Conservation (phyloP, 208 protist genomes). For the Plasmodiophora brassicae region DNA sequence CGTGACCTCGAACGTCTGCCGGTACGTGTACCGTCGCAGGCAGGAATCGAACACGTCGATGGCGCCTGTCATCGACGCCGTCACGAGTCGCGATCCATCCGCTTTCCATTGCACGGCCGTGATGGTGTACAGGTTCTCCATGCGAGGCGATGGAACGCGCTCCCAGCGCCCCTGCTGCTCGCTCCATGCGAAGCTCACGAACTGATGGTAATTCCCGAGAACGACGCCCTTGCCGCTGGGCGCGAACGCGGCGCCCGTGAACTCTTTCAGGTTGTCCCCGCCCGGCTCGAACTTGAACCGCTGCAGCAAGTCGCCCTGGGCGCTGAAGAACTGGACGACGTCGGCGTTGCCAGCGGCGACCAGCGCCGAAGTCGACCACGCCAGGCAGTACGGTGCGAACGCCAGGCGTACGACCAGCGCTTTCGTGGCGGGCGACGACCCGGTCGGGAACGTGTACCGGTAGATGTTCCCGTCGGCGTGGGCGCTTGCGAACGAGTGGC, state of each 20-base stretch:
- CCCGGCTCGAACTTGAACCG: constrained; percentile 72
- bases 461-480: constrained; percentile 78
- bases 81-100: constrained; percentile 84
- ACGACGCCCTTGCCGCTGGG: constrained; percentile 83
- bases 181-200: constrained; percentile 85
- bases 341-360: constrained; percentile 72
- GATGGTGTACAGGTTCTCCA: constrained; percentile 83
- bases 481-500: constrained; percentile 75
- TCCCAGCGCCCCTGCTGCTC: constrained; percentile 80
- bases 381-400: not conserved
- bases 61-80: constrained; percentile 78
- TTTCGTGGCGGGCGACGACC: not conserved
- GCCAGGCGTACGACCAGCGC: not conserved
- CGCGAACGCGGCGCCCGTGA: constrained; percentile 77
- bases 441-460: constrained; percentile 55
- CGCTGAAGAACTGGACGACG: constrained; percentile 3
- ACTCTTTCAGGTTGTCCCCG: constrained; percentile 77
- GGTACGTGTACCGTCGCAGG: constrained; percentile 81
- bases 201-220: constrained; percentile 73
- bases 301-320: constrained; percentile 56
- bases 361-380: not conserved
- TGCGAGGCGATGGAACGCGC: constrained; percentile 66
- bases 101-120: constrained; percentile 79
- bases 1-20: constrained; percentile 91
- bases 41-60: constrained; percentile 92